Evolutionary conservation across 306 rosid genomes (phyloP), one percentile per base, ranked within the genome.

Genomic region (Adenanthera pavonina): DNA sequence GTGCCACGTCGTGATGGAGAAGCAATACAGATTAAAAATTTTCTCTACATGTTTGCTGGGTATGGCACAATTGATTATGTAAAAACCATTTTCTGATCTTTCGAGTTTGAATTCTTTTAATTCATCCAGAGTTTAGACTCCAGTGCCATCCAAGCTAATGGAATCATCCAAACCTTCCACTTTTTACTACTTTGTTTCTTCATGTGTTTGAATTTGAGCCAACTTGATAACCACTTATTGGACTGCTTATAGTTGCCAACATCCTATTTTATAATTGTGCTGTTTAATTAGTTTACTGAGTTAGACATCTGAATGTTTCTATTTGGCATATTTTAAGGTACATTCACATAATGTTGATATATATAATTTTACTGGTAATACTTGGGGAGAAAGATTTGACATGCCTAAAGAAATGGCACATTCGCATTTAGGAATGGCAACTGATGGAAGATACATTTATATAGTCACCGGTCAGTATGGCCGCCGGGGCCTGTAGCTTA

Each of bases 391-490:
- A 65, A 86, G 89, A 60, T 89, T 95, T 89, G 95, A 87, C 75
- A 93, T 87, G 95, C 99, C 99, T n/a, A 95, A 93, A 85, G 97
- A 95, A 78, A 93, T 95, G 99, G 99, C 89, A 16, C 91, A 95
- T 83, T 95, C 99, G 2, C 99, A 95, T 89, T 88, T 95, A 80
- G 99, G 99, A 82, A 89, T 93, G 86, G 91, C 80, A 41, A 89
- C 89, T 8, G 99, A 95, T 85, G 97, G 97, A 41, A 91, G 97
- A 85, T 93, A 90, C 87, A 89, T 95, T 74, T 95, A 89, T 62
- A 74, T 93, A 15, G 92, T 95, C 17, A 90, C 89, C 30, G 99
- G 99, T 35, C 99, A 95, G 85, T 89, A 87, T 81, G 99, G 99
- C 35, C 99, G 97, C 83, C 88, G 87, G 97, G 92, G 78, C 93